Base-by-base conservation (phyloP, 2,329 filamentous ascomycete species). In the Cercospora zeina region DNA sequence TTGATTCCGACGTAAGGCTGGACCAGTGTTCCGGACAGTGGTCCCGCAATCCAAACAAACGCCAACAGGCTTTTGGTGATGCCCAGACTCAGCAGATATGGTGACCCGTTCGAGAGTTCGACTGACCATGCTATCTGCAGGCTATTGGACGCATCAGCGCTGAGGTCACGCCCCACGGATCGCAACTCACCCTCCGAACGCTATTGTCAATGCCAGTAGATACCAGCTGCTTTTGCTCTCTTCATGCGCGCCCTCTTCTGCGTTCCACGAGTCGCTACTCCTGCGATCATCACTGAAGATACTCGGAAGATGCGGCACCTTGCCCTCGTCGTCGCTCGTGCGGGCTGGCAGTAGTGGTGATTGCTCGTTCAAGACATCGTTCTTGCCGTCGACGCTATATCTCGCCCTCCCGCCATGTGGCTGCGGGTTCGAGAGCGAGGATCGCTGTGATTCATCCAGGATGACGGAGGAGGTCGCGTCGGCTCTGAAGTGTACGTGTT, bases 41-140 rank as follows among this genome's bases (percentile, higher is more conserved):
- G 82, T 13, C 81, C 82, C n/a, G 82, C 82, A 21, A 84, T 81
- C 82, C 82, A 84, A 34, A 83, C 80, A 4, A 83, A 73, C 13
- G 81, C 78, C 21, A 82, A 76, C 57, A 83, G 72, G 8, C 80
- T 81, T 65, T 82, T 83, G 67, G 78, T 80, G 33, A 84, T 74
- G 31, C 81, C 81, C 24, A 84, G 77, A 19, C 80, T 81, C 7
- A 83, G 74, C 0, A 84, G 74, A 67, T 82, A 83, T 51, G 82
- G 82, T 58, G 93, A 96, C 69, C 93, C 93, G 79, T 96, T 93
- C 58, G 92, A 96, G 45, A 96, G 82, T 76, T 97, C 93, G 45
- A 96, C 92, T 1, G 93, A 93, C 93, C 93, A 97, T 30, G 93
- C 92, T 69, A 97, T 89, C 78, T 97, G 93, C 65, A 97, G 80